Conservation (phyloP, 345 rosid genomes). For the Salix caprea region DNA sequence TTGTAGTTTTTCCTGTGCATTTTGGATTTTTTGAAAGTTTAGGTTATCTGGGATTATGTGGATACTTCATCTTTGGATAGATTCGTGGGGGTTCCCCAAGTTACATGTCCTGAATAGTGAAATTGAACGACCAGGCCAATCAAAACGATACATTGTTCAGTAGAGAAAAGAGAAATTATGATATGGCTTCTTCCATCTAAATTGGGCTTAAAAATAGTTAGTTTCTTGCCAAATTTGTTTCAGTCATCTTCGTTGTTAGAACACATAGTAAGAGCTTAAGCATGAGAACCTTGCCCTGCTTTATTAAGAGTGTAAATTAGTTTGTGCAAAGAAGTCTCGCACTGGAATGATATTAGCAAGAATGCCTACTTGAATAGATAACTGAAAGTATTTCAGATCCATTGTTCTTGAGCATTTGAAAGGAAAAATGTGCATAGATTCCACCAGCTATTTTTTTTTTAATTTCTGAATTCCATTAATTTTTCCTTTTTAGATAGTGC, state of each 20-base stretch:
- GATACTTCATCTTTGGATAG: background rate
- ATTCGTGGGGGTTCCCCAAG: background rate
- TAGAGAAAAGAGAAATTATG: background rate
- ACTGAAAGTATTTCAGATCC: background rate
- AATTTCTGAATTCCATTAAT: background rate
- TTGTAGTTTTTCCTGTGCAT: background rate
- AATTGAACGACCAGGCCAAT: background rate
- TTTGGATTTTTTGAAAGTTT: background rate
- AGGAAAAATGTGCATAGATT: background rate
- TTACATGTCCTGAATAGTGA: background rate
- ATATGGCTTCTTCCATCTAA: background rate
- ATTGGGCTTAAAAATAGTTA: background rate
- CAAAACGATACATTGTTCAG: background rate
- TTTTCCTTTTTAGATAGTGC: background rate
- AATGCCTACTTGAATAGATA: background rate
- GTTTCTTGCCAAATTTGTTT: background rate
- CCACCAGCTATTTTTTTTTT: background rate
- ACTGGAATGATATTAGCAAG: background rate
- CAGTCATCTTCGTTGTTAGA: background rate
- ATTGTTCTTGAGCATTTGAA: background rate
- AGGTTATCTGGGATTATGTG: slow-evolving; percentile 1
- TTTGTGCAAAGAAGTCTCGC: background rate
- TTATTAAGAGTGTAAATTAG: background rate
- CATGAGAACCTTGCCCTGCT: background rate
- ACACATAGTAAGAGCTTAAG: background rate